A percentile compares a stretch with the other conserved stretches of the same genome.
Evolutionary conservation across 179 eudicot genomes (phyloP).

Genomic region (Gypsophila paniculata): DNA sequence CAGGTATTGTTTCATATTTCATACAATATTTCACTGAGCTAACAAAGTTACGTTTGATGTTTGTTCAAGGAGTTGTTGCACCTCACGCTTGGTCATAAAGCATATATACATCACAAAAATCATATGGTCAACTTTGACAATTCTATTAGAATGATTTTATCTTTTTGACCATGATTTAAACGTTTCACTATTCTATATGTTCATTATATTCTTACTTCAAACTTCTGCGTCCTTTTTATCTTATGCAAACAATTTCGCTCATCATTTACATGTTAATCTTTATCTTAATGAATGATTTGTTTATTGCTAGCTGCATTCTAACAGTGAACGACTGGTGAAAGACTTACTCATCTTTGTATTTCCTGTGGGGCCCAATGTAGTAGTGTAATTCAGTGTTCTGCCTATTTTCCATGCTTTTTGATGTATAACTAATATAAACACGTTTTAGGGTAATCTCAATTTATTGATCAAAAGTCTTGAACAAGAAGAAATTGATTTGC

Average conservation of each 20-base stretch:
- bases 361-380: neutral
- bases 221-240: neutral
- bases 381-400: neutral
- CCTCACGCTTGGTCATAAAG: neutral
- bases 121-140: neutral
- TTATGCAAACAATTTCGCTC: neutral
- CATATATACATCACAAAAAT: constrained; percentile 2
- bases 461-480: neutral
- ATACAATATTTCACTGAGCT: constrained; percentile 2
- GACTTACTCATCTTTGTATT: neutral
- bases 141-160: neutral
- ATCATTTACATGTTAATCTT: constrained; percentile 2
- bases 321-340: neutral
- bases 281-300: neutral
- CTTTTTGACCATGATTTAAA: neutral
- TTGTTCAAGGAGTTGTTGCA: neutral
- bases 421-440: neutral
- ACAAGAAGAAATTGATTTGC: constrained; percentile 4
- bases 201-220: neutral
- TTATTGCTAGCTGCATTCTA: neutral
- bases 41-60: neutral
- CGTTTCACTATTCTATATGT: constrained; percentile 8
- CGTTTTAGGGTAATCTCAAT: neutral
- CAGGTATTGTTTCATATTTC: constrained; percentile 48
- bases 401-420: neutral